Percentiles rank a stretch among this genome's conserved stretches.
Evolutionary conservation across 83 land plant genomes (phyloP).

Genomic region (Isoetes engelmannii): DNA sequence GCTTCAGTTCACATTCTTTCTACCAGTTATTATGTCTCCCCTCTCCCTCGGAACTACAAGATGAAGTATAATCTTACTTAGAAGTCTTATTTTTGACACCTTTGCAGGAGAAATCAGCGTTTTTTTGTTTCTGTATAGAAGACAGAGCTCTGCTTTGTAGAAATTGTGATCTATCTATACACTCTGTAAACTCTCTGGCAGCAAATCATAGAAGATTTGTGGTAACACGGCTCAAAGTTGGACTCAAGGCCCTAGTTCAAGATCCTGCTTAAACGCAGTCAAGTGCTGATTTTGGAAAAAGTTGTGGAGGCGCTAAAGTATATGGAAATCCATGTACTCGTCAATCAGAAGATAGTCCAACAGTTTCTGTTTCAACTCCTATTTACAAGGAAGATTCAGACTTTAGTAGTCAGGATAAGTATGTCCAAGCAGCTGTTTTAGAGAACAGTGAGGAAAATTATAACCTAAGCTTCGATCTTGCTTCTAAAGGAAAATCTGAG

Average conservation of each 20-base stretch:
- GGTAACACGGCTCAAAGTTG: conserved; percentile 72
- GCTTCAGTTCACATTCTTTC: too few species aligned
- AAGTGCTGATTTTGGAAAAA: neutral
- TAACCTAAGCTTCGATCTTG: neutral
- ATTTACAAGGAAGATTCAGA: neutral
- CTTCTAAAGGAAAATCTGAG: neutral
- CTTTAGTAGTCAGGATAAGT: neutral
- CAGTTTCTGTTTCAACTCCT: neutral
- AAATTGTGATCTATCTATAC: conserved; percentile 74
- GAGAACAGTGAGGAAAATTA: neutral
- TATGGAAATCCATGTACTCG: neutral
- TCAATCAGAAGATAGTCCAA: neutral
- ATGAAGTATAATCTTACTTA: too few species aligned
- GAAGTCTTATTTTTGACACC: too few species aligned
- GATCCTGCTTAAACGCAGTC: neutral
- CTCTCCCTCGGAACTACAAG: too few species aligned
- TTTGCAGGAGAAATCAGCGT: conserved; percentile 70
- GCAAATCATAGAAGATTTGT: conserved; percentile 70
- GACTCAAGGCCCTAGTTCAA: conserved; percentile 31
- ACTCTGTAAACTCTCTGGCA: conserved; percentile 52
- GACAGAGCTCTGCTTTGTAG: conserved; percentile 83
- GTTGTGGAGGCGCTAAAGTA: conserved; percentile 5
- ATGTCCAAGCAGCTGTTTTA: too few species aligned
- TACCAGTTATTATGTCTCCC: too few species aligned
- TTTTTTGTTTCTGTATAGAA: conserved; percentile 79